A percentile compares a stretch with the other conserved stretches of the same genome.
phyloP scores from a whole-genome alignment of 306 rosid genomes.

The Cicer chorassanicum region DNA sequence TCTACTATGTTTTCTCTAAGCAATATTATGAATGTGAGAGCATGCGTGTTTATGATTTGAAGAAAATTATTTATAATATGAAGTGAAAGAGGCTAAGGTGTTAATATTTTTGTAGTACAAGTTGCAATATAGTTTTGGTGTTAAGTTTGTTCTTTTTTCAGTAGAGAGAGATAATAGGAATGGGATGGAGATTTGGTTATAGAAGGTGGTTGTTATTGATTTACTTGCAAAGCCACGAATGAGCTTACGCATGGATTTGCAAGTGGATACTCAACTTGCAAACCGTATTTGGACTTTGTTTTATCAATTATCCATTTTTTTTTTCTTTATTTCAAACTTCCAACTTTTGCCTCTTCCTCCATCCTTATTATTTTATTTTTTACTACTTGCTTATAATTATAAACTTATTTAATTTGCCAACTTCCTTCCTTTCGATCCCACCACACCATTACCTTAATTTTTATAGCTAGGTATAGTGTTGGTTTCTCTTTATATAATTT shows the following conservation, averaged over 20 bases:
- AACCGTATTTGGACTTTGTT: slow-evolving; percentile 35
- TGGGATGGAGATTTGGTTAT: not conserved
- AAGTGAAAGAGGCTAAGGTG: slow-evolving; percentile 4
- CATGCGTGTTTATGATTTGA: not conserved
- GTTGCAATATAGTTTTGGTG: slow-evolving; percentile 47
- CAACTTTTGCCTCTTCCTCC: slow-evolving; percentile 49
- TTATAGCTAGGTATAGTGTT: not conserved
- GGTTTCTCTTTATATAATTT: not conserved
- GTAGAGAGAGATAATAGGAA: slow-evolving; percentile 17
- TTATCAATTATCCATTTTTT: not conserved
- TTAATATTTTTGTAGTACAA: slow-evolving; percentile 52
- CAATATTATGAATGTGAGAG: not conserved
- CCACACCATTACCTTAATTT: slow-evolving; percentile 21
- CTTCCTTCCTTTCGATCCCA: slow-evolving; percentile 16
- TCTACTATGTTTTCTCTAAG: no score
- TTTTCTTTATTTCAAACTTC: slow-evolving; percentile 52
- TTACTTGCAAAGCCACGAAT: slow-evolving; percentile 30
- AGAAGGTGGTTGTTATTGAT: slow-evolving; percentile 38
- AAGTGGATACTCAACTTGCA: slow-evolving; percentile 63
- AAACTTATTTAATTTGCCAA: slow-evolving; percentile 32
- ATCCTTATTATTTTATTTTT: slow-evolving; percentile 32
- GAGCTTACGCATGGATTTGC: slow-evolving; percentile 53
- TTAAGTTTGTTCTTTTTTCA: not conserved
- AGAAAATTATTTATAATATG: slow-evolving; percentile 24
- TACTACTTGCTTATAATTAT: slow-evolving; percentile 10